Evolutionary conservation across 345 rosid genomes (phyloP).

Genomic region (Excoecaria cochinchinensis): DNA sequence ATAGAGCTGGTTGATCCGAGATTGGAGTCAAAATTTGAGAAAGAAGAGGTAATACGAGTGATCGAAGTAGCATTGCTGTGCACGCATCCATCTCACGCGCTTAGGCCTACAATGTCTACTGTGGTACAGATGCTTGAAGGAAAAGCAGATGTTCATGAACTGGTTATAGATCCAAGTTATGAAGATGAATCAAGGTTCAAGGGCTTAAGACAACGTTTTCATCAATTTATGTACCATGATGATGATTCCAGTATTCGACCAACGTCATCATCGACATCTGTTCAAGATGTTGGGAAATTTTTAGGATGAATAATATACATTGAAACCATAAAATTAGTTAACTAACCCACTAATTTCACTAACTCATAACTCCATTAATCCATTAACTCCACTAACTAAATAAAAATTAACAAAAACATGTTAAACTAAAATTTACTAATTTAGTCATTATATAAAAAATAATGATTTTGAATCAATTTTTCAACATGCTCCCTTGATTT

Average conservation of each 20-base stretch:
- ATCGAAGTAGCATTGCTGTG: conserved; percentile 40
- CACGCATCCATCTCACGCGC: conserved; percentile 34
- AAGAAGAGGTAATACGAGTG: conserved; percentile 36
- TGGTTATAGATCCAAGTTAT: neutral
- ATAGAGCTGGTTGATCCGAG: conserved; percentile 35
- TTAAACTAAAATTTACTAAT: too few species aligned
- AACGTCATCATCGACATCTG: too few species aligned
- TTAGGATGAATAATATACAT: too few species aligned
- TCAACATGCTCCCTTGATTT: too few species aligned
- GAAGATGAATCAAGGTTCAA: neutral
- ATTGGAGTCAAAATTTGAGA: conserved; percentile 25
- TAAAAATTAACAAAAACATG: too few species aligned
- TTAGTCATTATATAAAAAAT: too few species aligned
- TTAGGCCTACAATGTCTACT: conserved; percentile 43
- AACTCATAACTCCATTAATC: too few species aligned
- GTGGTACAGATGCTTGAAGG: conserved; percentile 42
- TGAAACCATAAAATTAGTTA: too few species aligned
- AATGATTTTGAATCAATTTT: too few species aligned
- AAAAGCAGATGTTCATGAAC: conserved; percentile 45
- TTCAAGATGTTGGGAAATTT: too few species aligned
- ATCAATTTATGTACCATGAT: neutral
- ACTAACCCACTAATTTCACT: too few species aligned
- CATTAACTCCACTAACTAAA: too few species aligned
- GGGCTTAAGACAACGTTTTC: neutral
- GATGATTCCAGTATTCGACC: neutral